Conservation (phyloP, 106 monocot genomes). For the Triglochin maritima region DNA sequence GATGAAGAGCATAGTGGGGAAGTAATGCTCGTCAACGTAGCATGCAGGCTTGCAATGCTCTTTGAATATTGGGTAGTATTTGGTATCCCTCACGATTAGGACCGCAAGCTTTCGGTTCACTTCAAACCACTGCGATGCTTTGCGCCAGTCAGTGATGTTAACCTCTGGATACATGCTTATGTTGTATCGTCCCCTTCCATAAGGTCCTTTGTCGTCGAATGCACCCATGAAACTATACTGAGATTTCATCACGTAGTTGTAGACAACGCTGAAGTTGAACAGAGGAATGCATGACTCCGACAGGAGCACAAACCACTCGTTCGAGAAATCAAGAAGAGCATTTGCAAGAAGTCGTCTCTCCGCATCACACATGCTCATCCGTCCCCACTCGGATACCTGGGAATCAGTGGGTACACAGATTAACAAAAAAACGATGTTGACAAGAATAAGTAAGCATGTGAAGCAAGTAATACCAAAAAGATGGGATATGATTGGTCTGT, state of each 20-base stretch:
- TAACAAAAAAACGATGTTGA: too few relatives aligned
- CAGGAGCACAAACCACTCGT: conserved; percentile 48
- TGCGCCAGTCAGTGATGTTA: conserved; percentile 40
- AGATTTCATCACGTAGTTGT: conserved; percentile 37
- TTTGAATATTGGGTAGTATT: conserved; percentile 41
- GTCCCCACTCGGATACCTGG: conserved; percentile 51
- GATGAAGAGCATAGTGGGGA: conserved; percentile 47
- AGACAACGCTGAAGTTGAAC: conserved; percentile 36
- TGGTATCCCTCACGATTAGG: conserved; percentile 29
- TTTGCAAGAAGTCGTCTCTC: conserved; percentile 61
- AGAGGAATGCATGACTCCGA: conserved; percentile 62
- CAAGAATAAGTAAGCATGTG: too few relatives aligned
- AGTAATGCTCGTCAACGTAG: conserved; percentile 71
- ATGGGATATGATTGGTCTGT: too few relatives aligned
- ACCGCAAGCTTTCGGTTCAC: conserved; percentile 36
- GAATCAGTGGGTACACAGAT: not conserved
- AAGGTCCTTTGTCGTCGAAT: conserved; percentile 34
- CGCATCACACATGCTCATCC: conserved; percentile 66
- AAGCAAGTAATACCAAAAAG: too few relatives aligned
- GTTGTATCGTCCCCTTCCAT: conserved; percentile 50
- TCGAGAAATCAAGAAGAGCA: conserved; percentile 52
- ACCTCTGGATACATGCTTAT: conserved; percentile 44
- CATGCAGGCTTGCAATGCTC: conserved; percentile 37
- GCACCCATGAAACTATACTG: conserved; percentile 28
- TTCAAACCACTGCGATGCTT: conserved; percentile 68